Evolutionary conservation across 139 green algal genomes (phyloP), one percentile per base, ranked within the genome.

Genomic region (Closterium sp.): DNA sequence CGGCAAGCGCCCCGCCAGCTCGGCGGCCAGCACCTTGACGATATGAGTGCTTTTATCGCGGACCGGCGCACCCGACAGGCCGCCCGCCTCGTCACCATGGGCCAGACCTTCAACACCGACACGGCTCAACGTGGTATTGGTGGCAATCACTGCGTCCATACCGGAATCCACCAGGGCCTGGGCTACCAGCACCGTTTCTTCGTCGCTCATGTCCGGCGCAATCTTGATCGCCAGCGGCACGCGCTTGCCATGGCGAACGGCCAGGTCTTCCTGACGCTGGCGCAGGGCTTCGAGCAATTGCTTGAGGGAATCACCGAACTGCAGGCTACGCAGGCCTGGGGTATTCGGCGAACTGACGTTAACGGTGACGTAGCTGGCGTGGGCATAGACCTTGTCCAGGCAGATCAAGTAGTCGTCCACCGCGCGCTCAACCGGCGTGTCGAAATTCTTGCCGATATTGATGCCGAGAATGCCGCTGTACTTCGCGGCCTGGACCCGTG

Each of bases 331-430:
- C 38, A 96, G 85, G 2, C 97, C 97, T 32, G 97, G 97, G 0
- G 98, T 99, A 96, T 99, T 99, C 55, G 98, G 98, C 3, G 96
- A 98, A 0, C 96, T 98, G 23, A 99, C 95, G 90, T 99, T 99
- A 92, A 99, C 96, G 7, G 90, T 81, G 19, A 83, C 12, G 19
- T 83, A 83, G 19, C 19, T 19, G 12, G 19, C 64, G 64, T 19
- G 19, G 64, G 12, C 64, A 19, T 28, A 83, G 12, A 83, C 12
- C 19, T 12, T 19, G 19, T 83, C 64, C 12, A 83, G 19, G 19
- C 64, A 83, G 19, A 19, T 83, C 12, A 28, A 19, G 64, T 83
- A 83, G 19, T 83, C 64, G 12, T 83, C 19, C 64, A 12, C 12
- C 12, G 64, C 64, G 19, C 19, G 12, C 19, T 83, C 64, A 83